Conservation (phyloP, 2,329 filamentous ascomycete species). For the Venturiaceae sp. region DNA sequence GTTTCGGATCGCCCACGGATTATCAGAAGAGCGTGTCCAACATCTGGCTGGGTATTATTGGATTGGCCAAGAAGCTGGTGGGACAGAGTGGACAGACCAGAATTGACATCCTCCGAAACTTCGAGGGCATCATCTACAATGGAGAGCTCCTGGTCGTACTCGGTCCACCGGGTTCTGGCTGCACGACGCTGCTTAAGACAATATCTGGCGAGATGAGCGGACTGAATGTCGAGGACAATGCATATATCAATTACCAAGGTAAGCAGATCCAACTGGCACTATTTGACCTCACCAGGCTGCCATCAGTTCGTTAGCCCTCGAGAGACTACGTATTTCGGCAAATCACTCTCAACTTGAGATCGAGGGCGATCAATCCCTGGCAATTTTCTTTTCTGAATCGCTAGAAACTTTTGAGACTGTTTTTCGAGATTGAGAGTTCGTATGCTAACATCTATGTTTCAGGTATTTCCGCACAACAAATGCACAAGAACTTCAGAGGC, state of each 20-base stretch:
- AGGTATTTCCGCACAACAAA: slow-evolving; percentile 60
- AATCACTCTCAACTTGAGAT: no score
- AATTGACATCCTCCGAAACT: slow-evolving; percentile 57
- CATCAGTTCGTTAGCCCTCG: not conserved
- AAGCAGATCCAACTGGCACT: slow-evolving; percentile 13
- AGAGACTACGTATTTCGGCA: no score
- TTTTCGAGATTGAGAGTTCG: slow-evolving; percentile 8
- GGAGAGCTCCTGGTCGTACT: slow-evolving; percentile 71
- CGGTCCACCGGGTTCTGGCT: slow-evolving; percentile 59
- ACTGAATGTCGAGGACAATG: slow-evolving; percentile 58
- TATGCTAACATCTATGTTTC: not conserved
- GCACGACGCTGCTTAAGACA: slow-evolving; percentile 77
- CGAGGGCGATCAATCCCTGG: not conserved
- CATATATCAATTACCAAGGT: slow-evolving; percentile 77
- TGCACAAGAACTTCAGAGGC: slow-evolving; percentile 69
- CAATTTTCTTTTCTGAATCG: no score
- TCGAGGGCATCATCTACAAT: slow-evolving; percentile 58
- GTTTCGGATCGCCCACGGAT: slow-evolving; percentile 38
- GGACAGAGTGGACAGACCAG: slow-evolving; percentile 20
- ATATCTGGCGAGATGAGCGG: slow-evolving; percentile 77
- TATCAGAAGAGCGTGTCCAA: slow-evolving; percentile 43
- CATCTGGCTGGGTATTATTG: slow-evolving; percentile 30
- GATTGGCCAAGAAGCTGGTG: slow-evolving; percentile 24
- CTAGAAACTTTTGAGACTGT: not conserved
- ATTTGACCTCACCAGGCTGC: not conserved